Evolutionary conservation across 768 basidiomycete genomes (phyloP).

Genomic region (Sarcodon aspratus): DNA sequence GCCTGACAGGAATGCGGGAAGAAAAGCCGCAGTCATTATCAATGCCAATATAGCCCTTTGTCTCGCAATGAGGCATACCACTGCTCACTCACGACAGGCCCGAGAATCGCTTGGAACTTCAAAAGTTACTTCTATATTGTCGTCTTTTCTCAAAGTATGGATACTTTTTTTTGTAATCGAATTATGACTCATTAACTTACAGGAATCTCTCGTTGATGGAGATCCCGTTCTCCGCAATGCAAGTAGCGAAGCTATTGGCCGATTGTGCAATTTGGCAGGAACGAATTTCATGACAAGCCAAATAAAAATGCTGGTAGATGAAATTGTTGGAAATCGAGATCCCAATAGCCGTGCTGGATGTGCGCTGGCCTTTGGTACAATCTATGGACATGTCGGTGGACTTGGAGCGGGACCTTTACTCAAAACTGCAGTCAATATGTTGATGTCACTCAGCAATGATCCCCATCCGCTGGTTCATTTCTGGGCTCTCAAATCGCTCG

Average conservation of each 20-base stretch:
- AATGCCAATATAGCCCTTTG: constrained; percentile 73
- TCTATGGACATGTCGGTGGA: constrained; percentile 87
- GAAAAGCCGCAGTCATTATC: constrained; percentile 73
- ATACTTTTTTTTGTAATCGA: not conserved
- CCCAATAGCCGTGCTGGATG: constrained; percentile 90
- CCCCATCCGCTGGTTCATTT: constrained; percentile 96
- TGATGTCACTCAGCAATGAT: constrained; percentile 91
- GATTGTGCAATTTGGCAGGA: constrained; percentile 73
- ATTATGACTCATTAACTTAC: constrained; percentile 5
- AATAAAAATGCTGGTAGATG: constrained; percentile 84
- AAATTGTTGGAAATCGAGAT: constrained; percentile 90
- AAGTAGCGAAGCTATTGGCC: constrained; percentile 83
- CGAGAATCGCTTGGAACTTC: constrained; percentile 56
- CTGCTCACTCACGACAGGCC: constrained; percentile 42
- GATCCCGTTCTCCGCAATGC: constrained; percentile 67
- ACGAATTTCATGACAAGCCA: constrained; percentile 77
- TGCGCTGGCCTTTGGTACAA: constrained; percentile 83
- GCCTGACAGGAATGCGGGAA: constrained; percentile 77
- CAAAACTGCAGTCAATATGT: constrained; percentile 90
- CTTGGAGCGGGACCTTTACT: constrained; percentile 90
- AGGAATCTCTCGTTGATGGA: constrained; percentile 76
- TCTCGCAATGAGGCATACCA: constrained; percentile 51
- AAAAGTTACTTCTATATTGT: constrained; percentile 49
- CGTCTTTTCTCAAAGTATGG: constrained; percentile 68
- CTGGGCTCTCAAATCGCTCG: constrained; percentile 80